phyloP scores from a whole-genome alignment of 495 filamentous ascomycete genomes.

The Hypoxylon fuscum region DNA sequence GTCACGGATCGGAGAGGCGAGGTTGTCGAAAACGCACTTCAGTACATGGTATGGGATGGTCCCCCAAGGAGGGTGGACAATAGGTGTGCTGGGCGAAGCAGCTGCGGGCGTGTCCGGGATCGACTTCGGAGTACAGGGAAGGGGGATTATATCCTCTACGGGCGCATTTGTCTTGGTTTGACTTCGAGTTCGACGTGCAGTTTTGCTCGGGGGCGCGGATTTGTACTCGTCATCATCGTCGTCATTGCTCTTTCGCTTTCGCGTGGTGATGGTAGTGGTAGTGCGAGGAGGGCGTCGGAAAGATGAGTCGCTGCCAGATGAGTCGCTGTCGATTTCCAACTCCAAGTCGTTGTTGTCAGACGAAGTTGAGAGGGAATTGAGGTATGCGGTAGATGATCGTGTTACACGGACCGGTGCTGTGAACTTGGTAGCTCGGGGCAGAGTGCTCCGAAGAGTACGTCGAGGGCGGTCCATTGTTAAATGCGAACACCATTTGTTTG shows the following conservation, averaged over 20 bases:
- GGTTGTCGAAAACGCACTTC: conserved; percentile 71
- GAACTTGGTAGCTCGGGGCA: conserved; percentile 39
- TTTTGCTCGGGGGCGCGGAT: conserved; percentile 8
- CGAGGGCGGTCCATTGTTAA: conserved; percentile 34
- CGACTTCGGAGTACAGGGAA: conserved; percentile 20
- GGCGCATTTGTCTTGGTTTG: too few species aligned
- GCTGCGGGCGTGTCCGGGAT: conserved; percentile 5
- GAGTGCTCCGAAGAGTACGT: conserved; percentile 34
- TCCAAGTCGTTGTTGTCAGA: conserved; percentile 6
- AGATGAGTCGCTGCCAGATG: neutral
- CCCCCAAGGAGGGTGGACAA: conserved; percentile 70
- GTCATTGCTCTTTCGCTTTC: conserved; percentile 27
- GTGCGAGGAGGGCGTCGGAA: neutral
- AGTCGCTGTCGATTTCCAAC: neutral
- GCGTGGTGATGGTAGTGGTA: neutral
- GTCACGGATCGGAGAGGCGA: conserved; percentile 69
- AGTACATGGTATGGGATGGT: conserved; percentile 77
- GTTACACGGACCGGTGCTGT: conserved; percentile 34
- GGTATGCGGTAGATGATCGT: conserved; percentile 32
- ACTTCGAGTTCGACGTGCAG: conserved; percentile 4
- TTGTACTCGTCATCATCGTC: conserved; percentile 12
- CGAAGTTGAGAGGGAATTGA: conserved; percentile 11
- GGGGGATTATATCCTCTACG: neutral
- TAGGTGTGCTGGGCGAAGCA: conserved; percentile 6
- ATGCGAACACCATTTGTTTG: conserved; percentile 19